Base-by-base conservation (phyloP, 2,329 filamentous ascomycete species). In the Pseudocercospora fijiensis region DNA sequence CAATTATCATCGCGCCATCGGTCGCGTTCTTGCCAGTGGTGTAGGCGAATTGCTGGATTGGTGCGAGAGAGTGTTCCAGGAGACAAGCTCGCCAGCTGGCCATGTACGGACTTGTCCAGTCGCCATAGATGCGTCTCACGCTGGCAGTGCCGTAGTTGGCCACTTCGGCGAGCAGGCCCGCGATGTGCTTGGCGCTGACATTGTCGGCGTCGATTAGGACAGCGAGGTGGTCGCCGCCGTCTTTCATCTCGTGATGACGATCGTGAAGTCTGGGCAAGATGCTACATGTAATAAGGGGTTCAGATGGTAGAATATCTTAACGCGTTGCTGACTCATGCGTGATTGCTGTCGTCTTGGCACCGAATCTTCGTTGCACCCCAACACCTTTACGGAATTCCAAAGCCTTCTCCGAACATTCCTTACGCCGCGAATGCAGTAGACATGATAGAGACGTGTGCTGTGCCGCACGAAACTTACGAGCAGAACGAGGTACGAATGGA, bases 1-100 rank as follows among this genome's bases (percentile, higher is more conserved):
- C 71, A 26, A 75, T 76, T 49, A 76, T 76, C 75, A 77, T 76
- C 1, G 72, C 72, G 20, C 71, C 71, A 28, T 75, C 71, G 1
- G 73, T 76, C 18, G 73, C 69, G 20, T 75, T 75, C 59, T 75
- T 75, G n/a, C 69, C 69, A 0, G 65, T 72, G 1, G 73, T 75
- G 57, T 74, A 74, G 5, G 72, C 71, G 47, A 73, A 73, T 57
- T 74, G 72, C 30, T 74, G 73, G 26, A 74, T 71, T 2, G 72
- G 72, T 6, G 66, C 60, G 43, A 73, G 67, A 0, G 70, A 72
- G 57, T 74, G 66, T 27, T 71, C 64, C 4, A 72, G 65, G 11
- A 72, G 64, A 30, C 67, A 69, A 9, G 63, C 28, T 49, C 71
- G 72, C 72, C 73, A 74, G 30, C 66, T 57, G 3, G 65, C 68